Conservation (phyloP, 2,329 filamentous ascomycete species). For the Rhynchosporium graminicola region DNA sequence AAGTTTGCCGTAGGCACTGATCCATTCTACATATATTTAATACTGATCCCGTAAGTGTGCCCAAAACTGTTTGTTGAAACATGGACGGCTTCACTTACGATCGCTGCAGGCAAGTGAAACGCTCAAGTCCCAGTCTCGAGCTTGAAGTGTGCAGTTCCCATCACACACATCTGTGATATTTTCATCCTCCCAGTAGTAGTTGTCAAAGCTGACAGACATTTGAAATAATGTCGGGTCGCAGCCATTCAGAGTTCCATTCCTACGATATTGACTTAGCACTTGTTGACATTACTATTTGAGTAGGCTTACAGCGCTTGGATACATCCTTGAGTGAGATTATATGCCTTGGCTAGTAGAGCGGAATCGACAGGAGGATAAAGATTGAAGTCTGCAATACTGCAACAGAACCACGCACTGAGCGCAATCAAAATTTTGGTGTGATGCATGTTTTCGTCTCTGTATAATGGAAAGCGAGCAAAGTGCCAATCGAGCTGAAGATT, state of each 20-base stretch:
- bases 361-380: slow-evolving; percentile 19
- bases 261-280: neutral
- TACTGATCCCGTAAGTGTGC: too few relatives aligned
- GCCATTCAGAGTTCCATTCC: slow-evolving; percentile 15
- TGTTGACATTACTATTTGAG: too few relatives aligned
- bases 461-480: too few relatives aligned
- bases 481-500: too few relatives aligned
- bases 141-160: slow-evolving; percentile 13
- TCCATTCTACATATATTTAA: slow-evolving; percentile 9
- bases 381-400: slow-evolving; percentile 5
- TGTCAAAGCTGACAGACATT: slow-evolving; percentile 22
- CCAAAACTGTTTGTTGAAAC: too few relatives aligned
- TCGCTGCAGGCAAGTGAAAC: slow-evolving; percentile 18
- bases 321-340: slow-evolving; percentile 17
- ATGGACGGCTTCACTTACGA: neutral
- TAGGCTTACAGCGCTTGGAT: slow-evolving; percentile 15
- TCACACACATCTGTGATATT: slow-evolving; percentile 27
- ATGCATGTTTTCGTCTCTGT: too few relatives aligned
- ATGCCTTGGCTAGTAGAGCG: slow-evolving; percentile 3
- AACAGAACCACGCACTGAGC: neutral
- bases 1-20: slow-evolving; percentile 21
- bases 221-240: slow-evolving; percentile 18
- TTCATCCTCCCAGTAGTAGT: slow-evolving; percentile 25
- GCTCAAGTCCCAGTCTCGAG: slow-evolving; percentile 18
- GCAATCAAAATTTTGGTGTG: neutral